Percentiles rank a stretch among this genome's conserved stretches.
Conservation (phyloP, 2,329 filamentous ascomycete genomes). For the Cercospora beticola region DNA sequence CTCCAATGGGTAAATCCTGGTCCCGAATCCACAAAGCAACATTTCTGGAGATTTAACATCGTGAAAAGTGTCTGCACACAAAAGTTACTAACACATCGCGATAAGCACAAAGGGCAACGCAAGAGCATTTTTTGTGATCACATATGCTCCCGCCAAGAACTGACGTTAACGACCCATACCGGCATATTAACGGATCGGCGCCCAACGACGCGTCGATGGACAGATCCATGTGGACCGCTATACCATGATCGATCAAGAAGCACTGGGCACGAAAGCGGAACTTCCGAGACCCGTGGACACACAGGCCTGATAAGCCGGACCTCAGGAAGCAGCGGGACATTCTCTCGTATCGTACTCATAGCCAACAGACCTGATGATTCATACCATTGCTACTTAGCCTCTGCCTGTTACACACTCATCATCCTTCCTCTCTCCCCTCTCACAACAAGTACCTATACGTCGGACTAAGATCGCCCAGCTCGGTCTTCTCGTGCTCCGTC, state of each 20-base stretch:
- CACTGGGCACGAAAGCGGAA: not conserved
- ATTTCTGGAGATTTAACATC: no score
- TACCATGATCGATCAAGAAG: not conserved
- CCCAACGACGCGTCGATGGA: not conserved
- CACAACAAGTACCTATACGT: constrained; percentile 61
- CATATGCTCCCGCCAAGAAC: not conserved
- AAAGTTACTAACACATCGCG: no score
- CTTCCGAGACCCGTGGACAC: not conserved
- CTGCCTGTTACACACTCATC: not conserved
- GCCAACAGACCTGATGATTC: not conserved
- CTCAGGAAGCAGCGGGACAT: not conserved
- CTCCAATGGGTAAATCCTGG: no score
- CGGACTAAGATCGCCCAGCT: constrained; percentile 60
- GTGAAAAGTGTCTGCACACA: no score
- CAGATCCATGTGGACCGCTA: not conserved
- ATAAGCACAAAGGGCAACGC: no score
- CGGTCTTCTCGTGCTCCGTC: constrained; percentile 62
- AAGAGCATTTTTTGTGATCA: not conserved
- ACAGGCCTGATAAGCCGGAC: not conserved
- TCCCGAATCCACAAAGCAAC: no score
- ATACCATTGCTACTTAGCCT: not conserved
- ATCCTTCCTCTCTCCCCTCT: not conserved
- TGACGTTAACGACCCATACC: not conserved
- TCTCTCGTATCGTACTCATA: not conserved
- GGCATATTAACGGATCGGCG: not conserved